A percentile compares a stretch with the other conserved stretches of the same genome.
Conservation (phyloP, 2,329 filamentous ascomycete species). For the Penicillium palitans region DNA sequence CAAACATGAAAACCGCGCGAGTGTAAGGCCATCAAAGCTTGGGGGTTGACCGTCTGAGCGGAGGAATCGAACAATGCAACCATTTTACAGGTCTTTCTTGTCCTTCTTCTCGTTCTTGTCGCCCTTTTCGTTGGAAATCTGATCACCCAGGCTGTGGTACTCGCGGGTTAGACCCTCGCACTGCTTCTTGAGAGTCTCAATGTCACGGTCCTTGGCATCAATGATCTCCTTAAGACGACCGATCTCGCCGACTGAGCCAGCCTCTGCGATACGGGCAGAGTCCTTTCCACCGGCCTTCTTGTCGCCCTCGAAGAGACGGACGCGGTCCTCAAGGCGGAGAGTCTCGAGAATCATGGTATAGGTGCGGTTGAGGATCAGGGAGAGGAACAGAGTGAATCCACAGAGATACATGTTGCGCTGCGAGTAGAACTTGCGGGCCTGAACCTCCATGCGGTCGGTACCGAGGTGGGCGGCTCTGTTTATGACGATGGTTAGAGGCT, state of each 20-base stretch:
- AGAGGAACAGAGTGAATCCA: conserved; percentile 98
- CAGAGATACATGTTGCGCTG: conserved; percentile 99
- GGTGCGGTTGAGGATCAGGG: conserved; percentile 94
- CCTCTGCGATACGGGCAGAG: conserved; percentile 68
- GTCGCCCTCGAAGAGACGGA: conserved; percentile 77
- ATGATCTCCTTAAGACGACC: conserved; percentile 74
- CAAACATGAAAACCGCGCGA: background rate
- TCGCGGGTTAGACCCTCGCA: conserved; percentile 76
- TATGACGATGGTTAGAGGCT: conserved; percentile 23
- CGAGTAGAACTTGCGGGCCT: conserved; percentile 99
- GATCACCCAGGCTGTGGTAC: conserved; percentile 82
- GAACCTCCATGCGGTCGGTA: conserved; percentile 94
- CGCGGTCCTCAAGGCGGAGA: conserved; percentile 86
- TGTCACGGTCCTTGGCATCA: conserved; percentile 74
- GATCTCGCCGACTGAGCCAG: conserved; percentile 70
- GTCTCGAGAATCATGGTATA: conserved; percentile 96
- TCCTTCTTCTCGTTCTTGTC: conserved; percentile 55
- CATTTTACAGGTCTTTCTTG: conserved; percentile 57
- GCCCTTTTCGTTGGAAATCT: conserved; percentile 61
- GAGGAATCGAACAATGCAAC: background rate
- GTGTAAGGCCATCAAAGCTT: background rate
- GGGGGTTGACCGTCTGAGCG: background rate
- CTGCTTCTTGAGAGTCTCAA: conserved; percentile 91
- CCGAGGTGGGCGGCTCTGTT: conserved; percentile 71
- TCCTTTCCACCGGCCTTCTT: conserved; percentile 63